These are phyloP conservation scores for Trapa incisa DNA, from an alignment of 345 rosid species.

Conservation along the genomic window DNA sequence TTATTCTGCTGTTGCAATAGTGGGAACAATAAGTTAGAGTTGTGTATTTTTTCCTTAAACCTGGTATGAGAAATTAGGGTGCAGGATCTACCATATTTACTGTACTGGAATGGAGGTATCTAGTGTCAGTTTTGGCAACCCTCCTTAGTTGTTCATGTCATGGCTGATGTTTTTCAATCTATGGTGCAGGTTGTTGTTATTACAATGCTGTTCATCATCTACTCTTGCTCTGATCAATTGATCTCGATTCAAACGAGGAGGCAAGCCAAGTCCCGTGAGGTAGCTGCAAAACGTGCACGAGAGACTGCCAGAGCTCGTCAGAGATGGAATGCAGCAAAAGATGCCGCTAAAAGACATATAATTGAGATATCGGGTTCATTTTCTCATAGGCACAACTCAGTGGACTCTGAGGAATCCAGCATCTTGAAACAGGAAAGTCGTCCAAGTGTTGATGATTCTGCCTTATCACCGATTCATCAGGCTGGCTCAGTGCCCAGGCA, in stretches of 20 bases:
- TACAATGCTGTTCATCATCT: constrained; percentile 65
- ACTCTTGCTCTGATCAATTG: constrained; percentile 86
- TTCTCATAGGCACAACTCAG: constrained; percentile 28
- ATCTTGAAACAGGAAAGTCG: constrained; percentile 26
- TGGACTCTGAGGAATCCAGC: constrained; percentile 24
- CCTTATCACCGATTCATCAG: constrained; percentile 19
- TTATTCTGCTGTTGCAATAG: too few relatives aligned
- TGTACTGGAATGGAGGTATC: too few relatives aligned
- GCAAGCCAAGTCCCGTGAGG: constrained; percentile 68
- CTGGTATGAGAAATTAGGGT: too few relatives aligned
- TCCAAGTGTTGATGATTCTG: constrained; percentile 21
- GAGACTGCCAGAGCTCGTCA: constrained; percentile 65
- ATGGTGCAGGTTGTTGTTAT: constrained; percentile 51
- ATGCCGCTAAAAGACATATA: constrained; percentile 57
- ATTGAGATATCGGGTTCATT: constrained; percentile 49
- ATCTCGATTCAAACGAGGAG: constrained; percentile 59
- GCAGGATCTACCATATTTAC: too few relatives aligned
- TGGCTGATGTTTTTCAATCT: constrained; percentile 2
- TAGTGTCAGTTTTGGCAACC: too few relatives aligned
- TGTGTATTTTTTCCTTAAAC: too few relatives aligned
- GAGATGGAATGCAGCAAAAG: constrained; percentile 68
- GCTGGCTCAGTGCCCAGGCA: constrained; percentile 18
- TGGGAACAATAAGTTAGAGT: too few relatives aligned
- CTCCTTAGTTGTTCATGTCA: too few relatives aligned
- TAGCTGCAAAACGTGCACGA: constrained; percentile 60